Evolutionary conservation across 2,329 filamentous ascomycete species (phyloP), one percentile per base, ranked within the genome.

Genomic region (Ceratocystis albifundus): DNA sequence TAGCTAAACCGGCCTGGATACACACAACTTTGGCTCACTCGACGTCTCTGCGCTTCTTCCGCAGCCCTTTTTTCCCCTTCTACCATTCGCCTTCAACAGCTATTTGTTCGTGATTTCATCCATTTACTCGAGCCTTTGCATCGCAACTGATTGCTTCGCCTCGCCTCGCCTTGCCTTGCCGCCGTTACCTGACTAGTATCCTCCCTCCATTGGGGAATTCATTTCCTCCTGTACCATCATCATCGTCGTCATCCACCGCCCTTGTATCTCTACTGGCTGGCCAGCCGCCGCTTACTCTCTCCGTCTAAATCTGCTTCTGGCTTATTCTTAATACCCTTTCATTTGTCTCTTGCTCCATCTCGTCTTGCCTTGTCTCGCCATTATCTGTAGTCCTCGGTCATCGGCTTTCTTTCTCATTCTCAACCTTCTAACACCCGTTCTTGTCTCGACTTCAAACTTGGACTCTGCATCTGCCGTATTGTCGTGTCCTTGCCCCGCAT

Each of bases 161-260:
- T 55, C 30, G 50, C 8, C 20, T n/a, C n/a, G n/a, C n/a, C n/a
- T n/a, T n/a, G n/a, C n/a, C 22, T 55, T 55, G 50, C 8, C 20
- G 12, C 50, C 22, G 12, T 55, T 15, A 15, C 50, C 15, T 55
- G 50, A 55, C 22, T 55, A 25, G 5, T 55, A 15, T 15, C n/a
- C 25, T 55, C 28, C 50, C 5, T 28, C 30, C 10, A 5, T 5
- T 6, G 50, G 15, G 50, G 50, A 55, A 22, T 55, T 28, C 50
- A 41, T 55, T 55, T 55, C 50, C 50, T 55, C 50, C 22, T 55
- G 50, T 55, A 55, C 50, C 50, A 55, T 55, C 50, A 55, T 55
- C 28, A 25, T 55, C 25, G 30, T 25, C 50, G 28, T 15, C 22
- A 55, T 20, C 50, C 50, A 22, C 7, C 50, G 30, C 20, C 50